These are phyloP conservation scores for Yamadazyma siamensis DNA, from an alignment of 1,139 yeast genomes.

Conservation along the genomic window DNA sequence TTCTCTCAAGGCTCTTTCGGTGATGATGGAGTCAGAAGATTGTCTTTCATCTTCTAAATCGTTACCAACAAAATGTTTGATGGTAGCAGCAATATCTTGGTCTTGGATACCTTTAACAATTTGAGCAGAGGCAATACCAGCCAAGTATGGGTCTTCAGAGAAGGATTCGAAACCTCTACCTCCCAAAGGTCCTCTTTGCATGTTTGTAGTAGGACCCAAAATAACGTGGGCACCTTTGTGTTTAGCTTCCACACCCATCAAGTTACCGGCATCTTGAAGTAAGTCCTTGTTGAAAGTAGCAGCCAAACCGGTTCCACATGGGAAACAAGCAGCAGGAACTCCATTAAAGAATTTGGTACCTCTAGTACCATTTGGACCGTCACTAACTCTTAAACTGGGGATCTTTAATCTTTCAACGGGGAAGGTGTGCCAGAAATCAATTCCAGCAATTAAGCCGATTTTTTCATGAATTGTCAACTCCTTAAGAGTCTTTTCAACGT, in stretches of 20 bases:
- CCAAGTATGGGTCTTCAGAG: constrained; percentile 31
- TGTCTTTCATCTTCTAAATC: constrained; percentile 58
- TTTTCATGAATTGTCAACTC: constrained; percentile 47
- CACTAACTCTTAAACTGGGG: constrained; percentile 25
- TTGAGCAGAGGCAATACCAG: constrained; percentile 27
- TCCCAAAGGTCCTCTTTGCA: constrained; percentile 32
- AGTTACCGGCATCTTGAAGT: constrained; percentile 23
- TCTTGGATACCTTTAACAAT: constrained; percentile 29
- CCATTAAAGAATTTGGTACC: constrained; percentile 30
- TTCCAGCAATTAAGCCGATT: constrained; percentile 43
- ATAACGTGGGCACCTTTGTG: constrained; percentile 31
- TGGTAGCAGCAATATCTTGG: constrained; percentile 47
- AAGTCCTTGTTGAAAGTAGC: constrained; percentile 40
- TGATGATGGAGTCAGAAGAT: constrained; percentile 43
- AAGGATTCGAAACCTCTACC: constrained; percentile 35
- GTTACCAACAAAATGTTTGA: constrained; percentile 60
- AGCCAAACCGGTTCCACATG: constrained; percentile 35
- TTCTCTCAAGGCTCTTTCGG: constrained; percentile 60
- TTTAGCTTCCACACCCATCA: constrained; percentile 32
- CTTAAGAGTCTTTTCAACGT: constrained; percentile 40
- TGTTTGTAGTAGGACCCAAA: constrained; percentile 34
- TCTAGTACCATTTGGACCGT: constrained; percentile 35
- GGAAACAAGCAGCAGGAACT: constrained; percentile 32
- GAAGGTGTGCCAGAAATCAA: constrained; percentile 55
- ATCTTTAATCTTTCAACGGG: constrained; percentile 43